These are phyloP conservation scores for Baorangia bicolor DNA, from an alignment of 768 basidiomycete species.

Conservation along the genomic window DNA sequence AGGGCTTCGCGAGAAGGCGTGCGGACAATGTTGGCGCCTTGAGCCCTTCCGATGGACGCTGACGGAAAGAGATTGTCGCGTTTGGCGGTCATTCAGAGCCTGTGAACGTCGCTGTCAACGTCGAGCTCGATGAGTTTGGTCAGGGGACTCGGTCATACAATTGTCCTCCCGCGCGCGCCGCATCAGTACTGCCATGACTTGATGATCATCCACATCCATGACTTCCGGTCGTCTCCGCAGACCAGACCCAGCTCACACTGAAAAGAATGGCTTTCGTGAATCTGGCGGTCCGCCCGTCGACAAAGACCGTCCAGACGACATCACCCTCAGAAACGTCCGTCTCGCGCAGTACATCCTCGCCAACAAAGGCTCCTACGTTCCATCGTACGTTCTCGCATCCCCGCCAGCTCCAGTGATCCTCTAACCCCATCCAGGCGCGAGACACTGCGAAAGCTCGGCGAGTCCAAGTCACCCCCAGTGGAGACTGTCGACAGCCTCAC, in stretches of 20 bases:
- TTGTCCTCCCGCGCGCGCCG: not conserved
- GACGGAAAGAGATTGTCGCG: conserved; percentile 46
- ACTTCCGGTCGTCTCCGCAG: conserved; percentile 5
- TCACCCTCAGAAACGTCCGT: conserved; percentile 33
- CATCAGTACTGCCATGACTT: not conserved
- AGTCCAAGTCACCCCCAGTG: not conserved
- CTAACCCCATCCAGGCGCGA: conserved; percentile 14
- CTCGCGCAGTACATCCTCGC: conserved; percentile 41
- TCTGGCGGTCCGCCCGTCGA: conserved; percentile 2
- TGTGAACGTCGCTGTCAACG: not conserved
- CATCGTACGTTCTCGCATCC: conserved; percentile 34
- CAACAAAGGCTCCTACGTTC: conserved; percentile 38
- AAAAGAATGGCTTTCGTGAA: conserved; percentile 28
- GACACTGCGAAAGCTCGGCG: conserved; percentile 23
- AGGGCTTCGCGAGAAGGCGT: conserved; percentile 53
- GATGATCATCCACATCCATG: conserved; percentile 3
- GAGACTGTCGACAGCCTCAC: conserved; percentile 31
- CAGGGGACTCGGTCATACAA: not conserved
- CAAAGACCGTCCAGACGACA: conserved; percentile 21
- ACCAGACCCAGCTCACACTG: conserved; percentile 7
- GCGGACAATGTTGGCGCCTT: conserved; percentile 43
- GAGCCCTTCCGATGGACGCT: conserved; percentile 52
- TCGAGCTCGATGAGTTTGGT: not conserved
- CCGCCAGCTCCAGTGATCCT: not conserved
- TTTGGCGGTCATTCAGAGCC: conserved; percentile 36